phyloP scores from a whole-genome alignment of 2,329 filamentous ascomycete species.

The Paraphoma chrysanthemicola region DNA sequence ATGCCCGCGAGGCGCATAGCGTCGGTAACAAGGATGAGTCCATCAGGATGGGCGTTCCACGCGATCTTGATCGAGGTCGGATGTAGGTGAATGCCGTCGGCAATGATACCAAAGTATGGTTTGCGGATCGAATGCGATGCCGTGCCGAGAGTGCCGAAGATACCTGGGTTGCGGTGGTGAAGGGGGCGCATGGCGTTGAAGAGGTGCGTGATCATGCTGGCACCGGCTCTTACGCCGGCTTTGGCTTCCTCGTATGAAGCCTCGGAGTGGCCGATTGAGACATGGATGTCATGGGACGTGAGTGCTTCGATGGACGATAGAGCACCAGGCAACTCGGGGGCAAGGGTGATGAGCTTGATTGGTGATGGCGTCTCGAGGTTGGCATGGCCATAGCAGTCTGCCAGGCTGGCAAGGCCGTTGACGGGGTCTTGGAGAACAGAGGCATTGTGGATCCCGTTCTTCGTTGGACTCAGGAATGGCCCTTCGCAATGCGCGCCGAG shows the following conservation, averaged over 20 bases:
- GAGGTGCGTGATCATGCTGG: conserved; percentile 88
- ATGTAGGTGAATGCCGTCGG: conserved; percentile 89
- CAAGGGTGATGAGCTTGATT: conserved; percentile 84
- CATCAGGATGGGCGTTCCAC: conserved; percentile 82
- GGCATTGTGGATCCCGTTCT: conserved; percentile 85
- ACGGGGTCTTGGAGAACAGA: conserved; percentile 71
- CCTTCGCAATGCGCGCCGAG: conserved; percentile 92
- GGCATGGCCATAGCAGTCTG: conserved; percentile 72
- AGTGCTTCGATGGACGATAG: conserved; percentile 75
- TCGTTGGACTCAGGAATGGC: conserved; percentile 81
- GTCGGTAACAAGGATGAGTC: conserved; percentile 89
- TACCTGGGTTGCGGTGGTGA: conserved; percentile 88
- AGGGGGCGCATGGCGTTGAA: conserved; percentile 95
- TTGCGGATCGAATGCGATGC: conserved; percentile 48
- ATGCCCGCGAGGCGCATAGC: conserved; percentile 88
- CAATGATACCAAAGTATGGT: conserved; percentile 88
- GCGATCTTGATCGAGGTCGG: conserved; percentile 89
- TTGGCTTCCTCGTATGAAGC: conserved; percentile 85
- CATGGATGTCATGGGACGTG: conserved; percentile 70
- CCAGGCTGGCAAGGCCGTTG: conserved; percentile 69
- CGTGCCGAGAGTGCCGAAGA: conserved; percentile 81
- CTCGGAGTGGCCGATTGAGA: conserved; percentile 85
- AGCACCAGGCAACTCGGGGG: conserved; percentile 75
- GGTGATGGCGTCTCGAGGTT: conserved; percentile 63
- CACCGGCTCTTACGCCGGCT: conserved; percentile 73